phyloP scores from a whole-genome alignment of 108 stramenopile species.

The Phaeodactylum tricornutum region DNA sequence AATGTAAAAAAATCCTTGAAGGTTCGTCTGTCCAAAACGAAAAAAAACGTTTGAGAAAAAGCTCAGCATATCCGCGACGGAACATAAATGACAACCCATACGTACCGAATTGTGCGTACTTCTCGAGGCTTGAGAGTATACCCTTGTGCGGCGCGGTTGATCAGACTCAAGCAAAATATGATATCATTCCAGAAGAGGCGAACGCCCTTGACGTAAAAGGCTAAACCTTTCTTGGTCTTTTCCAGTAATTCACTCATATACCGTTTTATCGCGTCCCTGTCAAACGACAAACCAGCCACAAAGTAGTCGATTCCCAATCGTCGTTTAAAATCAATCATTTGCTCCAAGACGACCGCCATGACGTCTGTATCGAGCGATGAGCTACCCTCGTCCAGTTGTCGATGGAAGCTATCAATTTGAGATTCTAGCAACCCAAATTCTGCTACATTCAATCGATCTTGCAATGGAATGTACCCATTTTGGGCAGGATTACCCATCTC shows the following conservation, averaged over 20 bases:
- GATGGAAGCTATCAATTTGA: constrained; percentile 71
- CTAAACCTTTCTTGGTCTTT: constrained; percentile 60
- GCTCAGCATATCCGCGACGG: background rate
- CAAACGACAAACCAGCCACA: constrained; percentile 68
- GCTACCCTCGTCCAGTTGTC: constrained; percentile 44
- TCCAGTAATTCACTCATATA: constrained; percentile 48
- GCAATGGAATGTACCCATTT: constrained; percentile 75
- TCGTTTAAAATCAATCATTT: constrained; percentile 82
- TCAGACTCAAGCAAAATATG: constrained; percentile 64
- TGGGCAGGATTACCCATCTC: constrained; percentile 66
- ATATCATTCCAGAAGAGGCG: constrained; percentile 78
- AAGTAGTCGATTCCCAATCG: constrained; percentile 87
- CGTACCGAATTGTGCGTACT: constrained; percentile 86
- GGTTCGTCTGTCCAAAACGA: constrained; percentile 52
- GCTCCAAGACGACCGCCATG: constrained; percentile 66
- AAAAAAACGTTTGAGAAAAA: constrained; percentile 1
- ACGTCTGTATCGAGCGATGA: constrained; percentile 65
- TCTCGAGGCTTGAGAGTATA: constrained; percentile 93
- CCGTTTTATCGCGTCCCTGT: constrained; percentile 52
- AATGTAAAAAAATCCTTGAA: constrained; percentile 93
- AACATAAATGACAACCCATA: background rate
- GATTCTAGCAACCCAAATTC: constrained; percentile 92
- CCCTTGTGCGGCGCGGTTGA: constrained; percentile 79
- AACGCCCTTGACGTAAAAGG: constrained; percentile 78
- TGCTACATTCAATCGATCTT: constrained; percentile 91